Base-by-base conservation (phyloP, 1,284 basidiomycete species). In the Ustilago crameri region DNA sequence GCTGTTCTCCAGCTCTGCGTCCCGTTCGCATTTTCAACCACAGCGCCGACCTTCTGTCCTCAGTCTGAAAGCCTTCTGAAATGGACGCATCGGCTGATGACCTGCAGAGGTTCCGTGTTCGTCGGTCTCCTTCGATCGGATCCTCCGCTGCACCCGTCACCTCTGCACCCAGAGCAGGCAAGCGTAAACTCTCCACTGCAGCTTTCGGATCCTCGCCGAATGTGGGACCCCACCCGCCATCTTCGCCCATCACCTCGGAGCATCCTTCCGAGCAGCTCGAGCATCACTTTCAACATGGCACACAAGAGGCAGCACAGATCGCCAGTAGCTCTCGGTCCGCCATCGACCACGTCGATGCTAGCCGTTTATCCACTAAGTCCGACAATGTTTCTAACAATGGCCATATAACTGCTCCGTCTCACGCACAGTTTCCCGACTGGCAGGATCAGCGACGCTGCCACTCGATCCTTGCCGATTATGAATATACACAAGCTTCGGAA, bases 31-130 rank as follows among this genome's bases (percentile, higher is more conserved):
- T 46, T n/a, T 30, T 24, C 30, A 30, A 10, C 18, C 32, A n/a
- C 23, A 35, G 22, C 32, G 24, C 27, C 23, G 26, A 27, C 54
- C 15, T 48, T 22, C 8, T 9, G 18, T 27, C 27, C 7, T 10
- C 2, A 22, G 23, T 22, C 32, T 24, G 15, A 24, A 26, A 18
- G 27, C 12, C n/a, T 15, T 12, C 15, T 46, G 43, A 3, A 34
- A 73, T 73, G 70, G 70, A 73, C 61, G 58, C 70, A 38, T 64
- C 70, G 32, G 64, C 70, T 27, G 70, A 73, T 48, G 70, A 73
- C n/a, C 60, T 60, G 9, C 60, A 53, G 34, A 42, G 55, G 18
- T 68, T 61, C n/a, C 56, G 56, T 8, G 56, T 68, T 37, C 70
- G 61, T 22, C 60, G 65, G 30, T 69, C 70, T 37, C 70, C 64